Evolutionary conservation across 352 stramenopile genomes (phyloP), one percentile per base, ranked within the genome.

Genomic region (Globisporangium viniferum): DNA sequence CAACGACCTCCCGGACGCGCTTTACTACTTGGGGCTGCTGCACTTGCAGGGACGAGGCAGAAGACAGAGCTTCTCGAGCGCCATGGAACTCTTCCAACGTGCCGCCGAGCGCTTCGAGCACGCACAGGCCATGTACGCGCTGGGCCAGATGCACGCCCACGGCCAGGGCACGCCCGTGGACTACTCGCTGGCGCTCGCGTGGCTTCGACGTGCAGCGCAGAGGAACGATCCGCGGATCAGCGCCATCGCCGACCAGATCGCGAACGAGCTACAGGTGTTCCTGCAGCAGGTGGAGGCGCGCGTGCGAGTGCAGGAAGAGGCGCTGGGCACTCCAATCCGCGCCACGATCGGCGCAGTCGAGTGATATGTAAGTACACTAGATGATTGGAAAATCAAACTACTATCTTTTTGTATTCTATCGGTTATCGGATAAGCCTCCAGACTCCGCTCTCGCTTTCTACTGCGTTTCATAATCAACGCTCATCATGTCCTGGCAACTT

Each of bases 11-110:
- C 31, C 71, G 1, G 82, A 90, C 18, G 84, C 81, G 0, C 73
- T 66, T 10, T 89, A 90, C 74, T 87, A 84, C 51, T 69, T 92
- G 9, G 82, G 70, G 3, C 62, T 92, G 39, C 73, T 90, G 20
- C 39, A 86, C 33, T 64, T 70, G 1, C 65, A 79, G 3, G 82
- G 84, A 9, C 77, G 84, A 57, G 84, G 84, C 3, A 70, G 81
- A 24, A 67, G 35, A 2, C 73, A 78, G 64, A 88, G 71, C 71
- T 77, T 75, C 2, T 15, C 64, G 5, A 48, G 27, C 15, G 84
- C 84, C 6, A 56, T 71, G 0, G 39, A 70, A 51, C 71, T 77
- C 31, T 82, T 91, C 67, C 67, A 71, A n/a, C 57, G 75, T 6
- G 84, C 84, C 20, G 74, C 77, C 2, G 73, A 77, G 33, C 15